These are phyloP conservation scores for Rubia tinctorum DNA, from an alignment of 305 asterid genomes.

Conservation along the genomic window DNA sequence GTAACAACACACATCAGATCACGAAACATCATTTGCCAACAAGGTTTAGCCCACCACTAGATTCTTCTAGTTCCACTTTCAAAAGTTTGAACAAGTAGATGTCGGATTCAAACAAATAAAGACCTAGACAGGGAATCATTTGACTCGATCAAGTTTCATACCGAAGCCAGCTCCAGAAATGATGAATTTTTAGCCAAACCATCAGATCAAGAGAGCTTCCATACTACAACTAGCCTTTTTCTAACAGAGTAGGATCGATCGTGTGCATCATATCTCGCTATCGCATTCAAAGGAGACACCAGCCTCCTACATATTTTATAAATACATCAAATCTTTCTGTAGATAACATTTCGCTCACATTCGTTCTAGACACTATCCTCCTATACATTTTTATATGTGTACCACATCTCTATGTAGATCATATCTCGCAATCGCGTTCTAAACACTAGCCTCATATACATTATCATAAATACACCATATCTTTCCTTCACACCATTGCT, in stretches of 20 bases:
- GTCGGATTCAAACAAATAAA: background rate
- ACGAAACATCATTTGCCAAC: background rate
- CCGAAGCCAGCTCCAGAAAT: background rate
- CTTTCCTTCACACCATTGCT: background rate
- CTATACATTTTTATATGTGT: background rate
- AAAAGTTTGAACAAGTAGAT: constrained; percentile 8
- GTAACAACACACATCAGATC: background rate
- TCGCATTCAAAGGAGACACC: no score
- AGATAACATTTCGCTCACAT: no score
- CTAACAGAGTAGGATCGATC: no score
- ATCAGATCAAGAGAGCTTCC: no score
- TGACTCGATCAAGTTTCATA: background rate
- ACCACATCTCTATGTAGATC: background rate
- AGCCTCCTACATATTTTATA: no score
- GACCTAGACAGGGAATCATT: background rate
- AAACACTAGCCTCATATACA: background rate
- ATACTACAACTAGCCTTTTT: no score
- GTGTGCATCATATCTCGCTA: no score
- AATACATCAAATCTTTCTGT: no score
- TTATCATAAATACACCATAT: no score
- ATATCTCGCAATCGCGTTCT: background rate
- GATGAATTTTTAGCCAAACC: no score
- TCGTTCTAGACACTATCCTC: no score
- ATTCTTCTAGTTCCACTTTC: background rate
- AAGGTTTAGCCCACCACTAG: constrained; percentile 9